Evolutionary conservation across 768 basidiomycete species (phyloP).

Genomic region (Amanita muscaria): DNA sequence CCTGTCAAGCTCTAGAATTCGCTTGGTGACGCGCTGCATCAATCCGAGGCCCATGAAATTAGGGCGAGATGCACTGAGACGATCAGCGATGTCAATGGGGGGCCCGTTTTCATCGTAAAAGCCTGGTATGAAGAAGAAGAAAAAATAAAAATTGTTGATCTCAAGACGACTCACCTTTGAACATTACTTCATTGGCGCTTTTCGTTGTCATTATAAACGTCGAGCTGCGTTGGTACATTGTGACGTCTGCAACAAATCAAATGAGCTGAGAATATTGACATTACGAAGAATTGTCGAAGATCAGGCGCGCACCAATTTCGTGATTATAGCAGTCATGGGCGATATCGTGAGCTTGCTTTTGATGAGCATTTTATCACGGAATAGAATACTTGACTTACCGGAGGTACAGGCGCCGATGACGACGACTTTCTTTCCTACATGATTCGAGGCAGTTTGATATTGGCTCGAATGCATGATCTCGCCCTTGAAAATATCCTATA

Average conservation of each 20-base stretch:
- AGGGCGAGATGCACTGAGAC: slow-evolving; percentile 39
- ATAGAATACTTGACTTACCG: slow-evolving; percentile 21
- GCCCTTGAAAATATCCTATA: too few species aligned
- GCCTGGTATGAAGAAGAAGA: too few species aligned
- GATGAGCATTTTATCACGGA: too few species aligned
- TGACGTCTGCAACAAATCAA: slow-evolving; percentile 32
- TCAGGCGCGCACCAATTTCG: slow-evolving; percentile 40
- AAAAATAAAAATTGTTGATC: too few species aligned
- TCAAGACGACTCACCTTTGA: slow-evolving; percentile 16
- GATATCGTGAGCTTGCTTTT: slow-evolving; percentile 34
- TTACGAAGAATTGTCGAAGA: too few species aligned
- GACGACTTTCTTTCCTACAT: slow-evolving; percentile 60
- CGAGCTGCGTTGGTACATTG: slow-evolving; percentile 50
- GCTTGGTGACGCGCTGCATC: slow-evolving; percentile 13
- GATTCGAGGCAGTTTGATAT: slow-evolving; percentile 37
- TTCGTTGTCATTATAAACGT: slow-evolving; percentile 48
- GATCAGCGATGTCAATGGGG: slow-evolving; percentile 40
- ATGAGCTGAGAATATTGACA: background rate
- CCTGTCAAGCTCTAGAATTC: slow-evolving; percentile 30
- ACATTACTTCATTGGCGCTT: slow-evolving; percentile 24
- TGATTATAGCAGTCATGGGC: slow-evolving; percentile 32
- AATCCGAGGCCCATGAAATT: slow-evolving; percentile 19
- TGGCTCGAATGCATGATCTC: too few species aligned
- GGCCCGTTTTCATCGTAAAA: slow-evolving; percentile 37
- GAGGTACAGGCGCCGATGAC: slow-evolving; percentile 64